Conservation (phyloP, 768 basidiomycete genomes). For the Pisolithus marmoratus region DNA sequence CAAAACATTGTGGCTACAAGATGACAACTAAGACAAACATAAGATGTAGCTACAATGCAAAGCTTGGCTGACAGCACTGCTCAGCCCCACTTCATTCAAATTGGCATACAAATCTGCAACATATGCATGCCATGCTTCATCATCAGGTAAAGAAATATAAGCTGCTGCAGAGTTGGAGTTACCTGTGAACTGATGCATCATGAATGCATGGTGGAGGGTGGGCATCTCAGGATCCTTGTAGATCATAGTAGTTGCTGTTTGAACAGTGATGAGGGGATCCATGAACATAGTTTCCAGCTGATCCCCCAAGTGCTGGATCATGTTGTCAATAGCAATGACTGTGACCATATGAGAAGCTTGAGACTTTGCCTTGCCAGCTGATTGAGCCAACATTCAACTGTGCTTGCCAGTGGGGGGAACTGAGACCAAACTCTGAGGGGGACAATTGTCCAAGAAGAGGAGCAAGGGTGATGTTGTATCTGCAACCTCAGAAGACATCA, state of each 20-base stretch:
- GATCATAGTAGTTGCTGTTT: neutral
- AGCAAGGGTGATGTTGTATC: too few relatives aligned
- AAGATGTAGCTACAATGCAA: too few relatives aligned
- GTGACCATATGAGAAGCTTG: neutral
- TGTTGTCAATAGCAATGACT: neutral
- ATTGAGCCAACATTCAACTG: neutral
- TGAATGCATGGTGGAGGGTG: neutral
- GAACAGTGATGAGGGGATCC: neutral
- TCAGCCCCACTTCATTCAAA: too few relatives aligned
- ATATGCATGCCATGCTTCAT: neutral
- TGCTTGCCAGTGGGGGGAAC: neutral
- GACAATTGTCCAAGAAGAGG: too few relatives aligned
- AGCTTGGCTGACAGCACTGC: too few relatives aligned
- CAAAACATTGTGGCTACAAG: too few relatives aligned
- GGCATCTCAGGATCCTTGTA: neutral
- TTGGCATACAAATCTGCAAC: too few relatives aligned
- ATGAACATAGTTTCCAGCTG: neutral
- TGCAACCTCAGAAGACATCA: too few relatives aligned
- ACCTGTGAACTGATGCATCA: neutral
- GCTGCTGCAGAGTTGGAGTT: neutral
- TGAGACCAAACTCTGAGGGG: too few relatives aligned
- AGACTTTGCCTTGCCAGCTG: neutral
- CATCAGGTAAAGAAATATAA: neutral
- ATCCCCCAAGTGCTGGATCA: neutral
- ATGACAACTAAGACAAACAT: too few relatives aligned